Percentiles rank a stretch among this genome's conserved stretches.
Conservation (phyloP, 768 basidiomycete species). For the Lactifluus subvellereus region DNA sequence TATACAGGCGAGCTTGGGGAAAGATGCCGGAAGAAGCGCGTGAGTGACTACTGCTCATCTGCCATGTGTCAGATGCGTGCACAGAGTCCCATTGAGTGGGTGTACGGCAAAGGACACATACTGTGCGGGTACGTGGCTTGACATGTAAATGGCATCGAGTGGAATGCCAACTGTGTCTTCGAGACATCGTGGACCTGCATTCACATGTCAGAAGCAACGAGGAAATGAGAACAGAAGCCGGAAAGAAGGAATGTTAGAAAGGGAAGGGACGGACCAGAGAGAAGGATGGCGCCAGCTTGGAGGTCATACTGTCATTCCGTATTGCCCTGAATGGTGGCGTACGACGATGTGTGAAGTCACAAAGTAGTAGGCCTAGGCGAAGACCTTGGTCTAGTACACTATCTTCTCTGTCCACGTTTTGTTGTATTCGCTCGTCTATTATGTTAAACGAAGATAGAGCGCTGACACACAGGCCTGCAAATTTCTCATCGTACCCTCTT, state of each 20-base stretch:
- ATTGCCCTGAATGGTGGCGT: too few relatives aligned
- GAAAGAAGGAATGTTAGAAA: not conserved
- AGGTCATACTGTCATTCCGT: conserved; percentile 66
- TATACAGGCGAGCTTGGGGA: conserved; percentile 61
- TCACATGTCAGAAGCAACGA: not conserved
- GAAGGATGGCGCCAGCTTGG: conserved; percentile 63
- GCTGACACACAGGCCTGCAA: too few relatives aligned
- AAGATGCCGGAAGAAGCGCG: conserved; percentile 64
- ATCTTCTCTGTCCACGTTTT: too few relatives aligned
- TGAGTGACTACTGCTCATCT: conserved; percentile 59
- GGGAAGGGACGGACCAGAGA: conserved; percentile 43
- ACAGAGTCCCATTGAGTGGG: not conserved
- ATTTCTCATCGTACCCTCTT: too few relatives aligned
- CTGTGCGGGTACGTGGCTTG: conserved; percentile 68
- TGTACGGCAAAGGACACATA: conserved; percentile 31
- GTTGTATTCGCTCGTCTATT: too few relatives aligned
- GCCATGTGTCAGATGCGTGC: conserved; percentile 1
- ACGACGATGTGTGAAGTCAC: too few relatives aligned
- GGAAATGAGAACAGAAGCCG: conserved; percentile 3
- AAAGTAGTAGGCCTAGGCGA: too few relatives aligned
- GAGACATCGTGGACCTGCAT: conserved; percentile 67
- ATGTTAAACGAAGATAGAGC: too few relatives aligned
- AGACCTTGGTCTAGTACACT: too few relatives aligned
- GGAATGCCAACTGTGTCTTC: conserved; percentile 68
- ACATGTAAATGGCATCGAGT: conserved; percentile 64